Base-by-base conservation (phyloP, 352 stramenopile species). In the Pythium dissimile region DNA sequence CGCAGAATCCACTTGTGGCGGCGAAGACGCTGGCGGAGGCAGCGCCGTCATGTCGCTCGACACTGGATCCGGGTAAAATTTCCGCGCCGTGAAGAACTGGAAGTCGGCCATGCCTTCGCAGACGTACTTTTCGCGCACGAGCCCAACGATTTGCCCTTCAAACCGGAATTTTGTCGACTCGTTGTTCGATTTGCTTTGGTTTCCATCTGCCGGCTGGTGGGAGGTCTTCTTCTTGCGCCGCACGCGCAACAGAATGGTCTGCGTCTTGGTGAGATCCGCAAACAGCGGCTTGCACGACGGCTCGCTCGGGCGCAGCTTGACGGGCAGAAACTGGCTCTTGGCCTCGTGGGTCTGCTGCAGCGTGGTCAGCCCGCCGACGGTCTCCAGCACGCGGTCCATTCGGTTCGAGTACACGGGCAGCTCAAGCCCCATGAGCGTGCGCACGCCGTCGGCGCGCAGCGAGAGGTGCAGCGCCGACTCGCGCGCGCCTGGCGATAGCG, bases 81-180 rank as follows among this genome's bases (percentile, higher is more conserved):
- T 64, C 15, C 69, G 53, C 20, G 81, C 67, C 1, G 84, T 89
- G 28, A 93, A 80, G 67, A 88, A 93, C 66, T 93, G 84, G 64
- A 90, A 93, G 61, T 93, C 84, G 26, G 82, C 84, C 81, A 93
- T 90, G 52, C 84, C 84, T 65, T 93, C 80, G 53, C 84, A 92
- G 41, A 92, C 80, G 55, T 89, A 93, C 60, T 91, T 93, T 43
- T 91, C 84, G 7, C 66, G 65, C 28, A 88, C 69, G 41, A 92
- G 54, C 0, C 79, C 82, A 15, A 87, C 73, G n/a, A 92, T 67
- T 23, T 86, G 55, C 8, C 76, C 74, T 13, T 63, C 57, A 15
- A 74, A 41, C 2, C 39, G 21, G 50, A 3, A 47, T 46, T 54
- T 67, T 31, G 15, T 42, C 28, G 46, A 44, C 27, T 30, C n/a